phyloP scores from a whole-genome alignment of 441 rosid genomes.

The Erodium moschatum region DNA sequence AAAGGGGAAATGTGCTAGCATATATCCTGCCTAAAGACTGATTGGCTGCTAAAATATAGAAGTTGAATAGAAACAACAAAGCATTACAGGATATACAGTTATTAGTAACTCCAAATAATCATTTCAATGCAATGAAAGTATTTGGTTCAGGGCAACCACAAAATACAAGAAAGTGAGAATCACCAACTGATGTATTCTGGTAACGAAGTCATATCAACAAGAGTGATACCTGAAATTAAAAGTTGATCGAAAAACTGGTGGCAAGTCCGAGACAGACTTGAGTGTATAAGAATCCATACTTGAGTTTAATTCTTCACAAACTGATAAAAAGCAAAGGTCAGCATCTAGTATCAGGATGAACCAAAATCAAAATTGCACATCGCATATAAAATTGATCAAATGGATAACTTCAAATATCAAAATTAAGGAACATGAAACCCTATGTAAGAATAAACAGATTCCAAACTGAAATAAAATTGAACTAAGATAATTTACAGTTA shows the following conservation, averaged over 20 bases:
- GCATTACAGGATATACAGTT: background rate
- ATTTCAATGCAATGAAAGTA: background rate
- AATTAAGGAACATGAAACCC: background rate
- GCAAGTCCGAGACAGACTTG: slow-evolving; percentile 71
- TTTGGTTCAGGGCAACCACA: background rate
- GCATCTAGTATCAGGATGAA: slow-evolving; percentile 5
- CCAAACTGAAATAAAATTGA: background rate
- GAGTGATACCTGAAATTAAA: slow-evolving; percentile 64
- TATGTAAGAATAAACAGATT: background rate
- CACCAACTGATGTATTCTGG: background rate
- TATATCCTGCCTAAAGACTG: background rate
- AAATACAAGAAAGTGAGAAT: slow-evolving; percentile 7
- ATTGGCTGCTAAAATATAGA: background rate
- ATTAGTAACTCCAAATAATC: background rate
- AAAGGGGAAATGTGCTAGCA: background rate
- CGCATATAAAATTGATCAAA: slow-evolving; percentile 3
- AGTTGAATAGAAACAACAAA: background rate
- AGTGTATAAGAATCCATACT: slow-evolving; percentile 63
- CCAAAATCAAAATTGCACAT: background rate
- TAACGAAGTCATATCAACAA: slow-evolving; percentile 8
- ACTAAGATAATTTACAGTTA: background rate
- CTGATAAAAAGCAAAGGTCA: background rate
- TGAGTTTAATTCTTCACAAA: slow-evolving; percentile 9
- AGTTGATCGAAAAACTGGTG: slow-evolving; percentile 56
- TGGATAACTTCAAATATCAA: background rate